These are phyloP conservation scores for Sinapis alba DNA, from an alignment of 441 rosid genomes.

Conservation along the genomic window DNA sequence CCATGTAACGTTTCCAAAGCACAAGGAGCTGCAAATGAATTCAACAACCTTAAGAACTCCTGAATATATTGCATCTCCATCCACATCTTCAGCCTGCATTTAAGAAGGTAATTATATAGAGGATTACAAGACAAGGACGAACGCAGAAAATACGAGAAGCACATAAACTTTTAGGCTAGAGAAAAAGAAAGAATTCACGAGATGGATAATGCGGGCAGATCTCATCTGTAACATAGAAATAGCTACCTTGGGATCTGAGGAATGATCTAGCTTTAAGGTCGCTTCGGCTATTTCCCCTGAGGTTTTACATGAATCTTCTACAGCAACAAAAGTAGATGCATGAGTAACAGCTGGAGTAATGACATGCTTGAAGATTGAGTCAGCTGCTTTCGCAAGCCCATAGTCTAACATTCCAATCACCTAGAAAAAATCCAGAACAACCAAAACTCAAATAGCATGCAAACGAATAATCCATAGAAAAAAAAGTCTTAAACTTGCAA, in stretches of 20 bases:
- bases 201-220: background rate
- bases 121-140: background rate
- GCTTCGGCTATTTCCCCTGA: conserved; percentile 57
- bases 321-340: conserved; percentile 52
- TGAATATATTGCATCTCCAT: conserved; percentile 65
- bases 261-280: conserved; percentile 54
- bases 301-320: conserved; percentile 55
- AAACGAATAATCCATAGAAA: background rate
- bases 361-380: conserved; percentile 76
- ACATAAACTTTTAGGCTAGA: conserved; percentile 6
- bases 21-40: conserved; percentile 63
- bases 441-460: background rate
- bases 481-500: background rate
- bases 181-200: conserved; percentile 13
- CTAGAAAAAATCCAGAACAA: conserved; percentile 49
- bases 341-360: conserved; percentile 69
- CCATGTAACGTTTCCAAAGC: conserved; percentile 83
- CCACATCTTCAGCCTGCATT: conserved; percentile 56
- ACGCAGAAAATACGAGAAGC: background rate
- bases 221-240: conserved; percentile 1
- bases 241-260: conserved; percentile 59
- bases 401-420: conserved; percentile 81
- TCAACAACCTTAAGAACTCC: conserved; percentile 62
- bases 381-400: conserved; percentile 92
- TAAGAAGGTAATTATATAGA: conserved; percentile 20